Percentiles rank a stretch among this genome's conserved stretches.
Conservation (phyloP, 805 yeast genomes). For the Starmera quercuum region DNA sequence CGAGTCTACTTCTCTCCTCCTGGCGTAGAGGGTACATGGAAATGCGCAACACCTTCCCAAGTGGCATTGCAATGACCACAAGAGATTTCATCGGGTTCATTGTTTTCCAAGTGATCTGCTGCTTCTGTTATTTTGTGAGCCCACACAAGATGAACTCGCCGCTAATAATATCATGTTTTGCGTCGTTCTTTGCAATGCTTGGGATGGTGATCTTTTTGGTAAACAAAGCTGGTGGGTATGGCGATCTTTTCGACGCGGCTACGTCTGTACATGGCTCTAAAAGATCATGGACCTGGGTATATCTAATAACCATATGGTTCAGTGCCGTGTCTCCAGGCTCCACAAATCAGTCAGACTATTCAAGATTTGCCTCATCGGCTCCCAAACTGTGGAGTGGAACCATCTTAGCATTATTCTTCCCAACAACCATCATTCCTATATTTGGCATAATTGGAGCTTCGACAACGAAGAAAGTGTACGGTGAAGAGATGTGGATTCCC, state of each 20-base stretch:
- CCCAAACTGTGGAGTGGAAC: slow-evolving; percentile 15
- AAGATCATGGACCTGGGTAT: slow-evolving; percentile 25
- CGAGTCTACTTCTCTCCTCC: slow-evolving; percentile 29
- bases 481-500: slow-evolving; percentile 28
- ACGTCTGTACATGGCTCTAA: slow-evolving; percentile 21
- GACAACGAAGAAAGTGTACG: slow-evolving; percentile 27
- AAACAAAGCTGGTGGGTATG: slow-evolving; percentile 25
- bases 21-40: slow-evolving; percentile 31
- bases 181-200: slow-evolving; percentile 22
- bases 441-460: slow-evolving; percentile 37
- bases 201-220: slow-evolving; percentile 25
- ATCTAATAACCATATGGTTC: slow-evolving; percentile 24
- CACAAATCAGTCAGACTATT: slow-evolving; percentile 27
- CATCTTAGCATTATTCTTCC: slow-evolving; percentile 22
- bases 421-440: slow-evolving; percentile 34
- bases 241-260: slow-evolving; percentile 24
- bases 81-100: slow-evolving; percentile 24
- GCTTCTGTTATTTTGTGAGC: slow-evolving; percentile 14
- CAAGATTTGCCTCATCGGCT: slow-evolving; percentile 25
- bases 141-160: slow-evolving; percentile 20
- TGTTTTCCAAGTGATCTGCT: slow-evolving; percentile 26
- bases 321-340: slow-evolving; percentile 25
- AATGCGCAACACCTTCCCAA: slow-evolving; percentile 26
- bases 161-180: slow-evolving; percentile 15
- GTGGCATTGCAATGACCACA: slow-evolving; percentile 21